A percentile compares a stretch with the other conserved stretches of the same genome.
Conservation (phyloP, 83 land plant genomes). For the Diphasiastrum complanatum region DNA sequence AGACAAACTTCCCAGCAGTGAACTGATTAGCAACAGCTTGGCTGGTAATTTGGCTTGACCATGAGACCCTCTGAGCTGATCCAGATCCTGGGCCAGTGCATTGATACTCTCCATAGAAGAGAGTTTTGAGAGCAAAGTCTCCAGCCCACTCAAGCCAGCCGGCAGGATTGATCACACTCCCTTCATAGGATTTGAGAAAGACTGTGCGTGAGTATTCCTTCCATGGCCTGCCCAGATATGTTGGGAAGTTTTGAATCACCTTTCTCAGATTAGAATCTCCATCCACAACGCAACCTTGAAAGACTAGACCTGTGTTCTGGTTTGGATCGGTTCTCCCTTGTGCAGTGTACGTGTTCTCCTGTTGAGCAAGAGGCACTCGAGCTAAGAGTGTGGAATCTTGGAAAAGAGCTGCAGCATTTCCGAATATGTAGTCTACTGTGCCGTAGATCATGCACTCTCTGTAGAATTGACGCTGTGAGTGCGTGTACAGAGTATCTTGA, state of each 20-base stretch:
- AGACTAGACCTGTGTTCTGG: conserved; percentile 10
- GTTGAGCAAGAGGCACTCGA: not conserved
- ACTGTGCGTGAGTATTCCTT: conserved; percentile 14
- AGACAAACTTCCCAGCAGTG: too few relatives aligned
- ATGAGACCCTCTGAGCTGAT: too few relatives aligned
- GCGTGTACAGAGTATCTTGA: conserved; percentile 11
- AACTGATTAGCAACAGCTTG: too few relatives aligned
- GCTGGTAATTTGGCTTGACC: too few relatives aligned
- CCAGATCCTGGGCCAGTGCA: too few relatives aligned
- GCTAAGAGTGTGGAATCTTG: not conserved
- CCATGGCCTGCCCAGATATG: conserved; percentile 15
- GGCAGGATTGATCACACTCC: conserved; percentile 6
- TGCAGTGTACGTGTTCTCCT: conserved; percentile 8
- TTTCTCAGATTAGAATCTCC: conserved; percentile 3
- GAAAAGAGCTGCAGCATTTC: conserved; percentile 16
- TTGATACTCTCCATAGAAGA: too few relatives aligned
- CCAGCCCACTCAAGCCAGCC: too few relatives aligned
- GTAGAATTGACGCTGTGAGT: conserved; percentile 11
- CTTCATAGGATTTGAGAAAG: not conserved
- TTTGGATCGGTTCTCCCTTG: conserved; percentile 4
- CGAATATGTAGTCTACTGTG: conserved; percentile 13
- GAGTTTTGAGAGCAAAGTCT: too few relatives aligned
- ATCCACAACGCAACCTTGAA: conserved; percentile 9
- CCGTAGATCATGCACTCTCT: conserved; percentile 13
- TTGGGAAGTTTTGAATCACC: not conserved